Evolutionary conservation across 371 early-diverging fungal genomes (phyloP).

Genomic region (Syncephalastrum racemosum): DNA sequence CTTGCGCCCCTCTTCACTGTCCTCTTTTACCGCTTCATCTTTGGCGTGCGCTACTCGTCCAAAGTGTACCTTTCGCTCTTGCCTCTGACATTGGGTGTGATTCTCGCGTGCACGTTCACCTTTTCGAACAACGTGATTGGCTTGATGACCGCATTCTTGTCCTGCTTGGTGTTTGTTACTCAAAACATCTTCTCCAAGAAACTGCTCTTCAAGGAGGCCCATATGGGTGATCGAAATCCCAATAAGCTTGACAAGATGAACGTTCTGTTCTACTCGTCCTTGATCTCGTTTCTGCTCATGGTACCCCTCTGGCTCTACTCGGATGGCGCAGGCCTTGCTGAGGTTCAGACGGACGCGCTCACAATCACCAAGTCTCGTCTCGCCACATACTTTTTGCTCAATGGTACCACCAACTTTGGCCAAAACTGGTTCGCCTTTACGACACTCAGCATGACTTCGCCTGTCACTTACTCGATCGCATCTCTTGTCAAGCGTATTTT

Average conservation of each 20-base stretch:
- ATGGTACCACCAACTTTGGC: slow-evolving; percentile 78
- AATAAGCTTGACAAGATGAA: slow-evolving; percentile 83
- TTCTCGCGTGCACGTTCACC: slow-evolving; percentile 59
- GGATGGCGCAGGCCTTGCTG: slow-evolving; percentile 59
- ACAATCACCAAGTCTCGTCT: slow-evolving; percentile 14
- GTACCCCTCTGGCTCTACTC: slow-evolving; percentile 80
- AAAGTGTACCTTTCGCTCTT: slow-evolving; percentile 75
- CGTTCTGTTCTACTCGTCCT: slow-evolving; percentile 75
- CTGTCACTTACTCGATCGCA: slow-evolving; percentile 88
- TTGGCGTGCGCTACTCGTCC: slow-evolving; percentile 60
- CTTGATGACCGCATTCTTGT: slow-evolving; percentile 68
- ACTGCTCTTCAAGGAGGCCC: slow-evolving; percentile 59
- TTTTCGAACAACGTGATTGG: slow-evolving; percentile 64
- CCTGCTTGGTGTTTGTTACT: slow-evolving; percentile 77
- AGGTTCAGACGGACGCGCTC: neutral
- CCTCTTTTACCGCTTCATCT: slow-evolving; percentile 68
- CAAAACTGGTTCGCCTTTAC: slow-evolving; percentile 84
- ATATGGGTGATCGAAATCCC: slow-evolving; percentile 41
- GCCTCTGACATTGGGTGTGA: slow-evolving; percentile 85
- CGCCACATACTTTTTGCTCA: slow-evolving; percentile 62
- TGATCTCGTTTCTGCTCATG: slow-evolving; percentile 71
- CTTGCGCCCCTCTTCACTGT: slow-evolving; percentile 89
- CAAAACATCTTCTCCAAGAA: slow-evolving; percentile 86
- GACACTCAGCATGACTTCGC: slow-evolving; percentile 73
- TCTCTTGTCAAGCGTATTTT: slow-evolving; percentile 87